phyloP scores from a whole-genome alignment of 1,139 yeast genomes.

The Magnusiomyces ingens region DNA sequence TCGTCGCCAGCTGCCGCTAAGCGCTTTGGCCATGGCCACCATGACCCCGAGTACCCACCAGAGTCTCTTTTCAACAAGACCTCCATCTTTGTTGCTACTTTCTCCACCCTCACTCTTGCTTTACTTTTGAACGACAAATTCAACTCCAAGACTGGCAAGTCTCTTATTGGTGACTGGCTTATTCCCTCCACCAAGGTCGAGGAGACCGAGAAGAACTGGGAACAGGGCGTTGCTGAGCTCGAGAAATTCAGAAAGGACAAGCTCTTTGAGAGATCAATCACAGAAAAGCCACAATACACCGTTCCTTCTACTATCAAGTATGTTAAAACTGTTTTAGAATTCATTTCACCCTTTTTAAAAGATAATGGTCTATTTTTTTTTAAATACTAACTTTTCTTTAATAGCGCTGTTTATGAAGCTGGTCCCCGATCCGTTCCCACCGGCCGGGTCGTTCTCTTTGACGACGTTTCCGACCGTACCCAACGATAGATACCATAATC shows the following conservation, averaged over 20 bases:
- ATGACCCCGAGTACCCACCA: constrained; percentile 13
- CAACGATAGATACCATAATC: constrained; percentile 5
- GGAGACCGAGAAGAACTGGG: constrained; percentile 7
- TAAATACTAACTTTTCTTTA: background rate
- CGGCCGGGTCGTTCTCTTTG: constrained; percentile 24
- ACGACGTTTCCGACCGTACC: constrained; percentile 17
- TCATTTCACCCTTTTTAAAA: background rate
- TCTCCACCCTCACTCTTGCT: constrained; percentile 23
- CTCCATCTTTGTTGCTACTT: constrained; percentile 20
- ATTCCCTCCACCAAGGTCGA: constrained; percentile 20
- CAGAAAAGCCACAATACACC: constrained; percentile 8
- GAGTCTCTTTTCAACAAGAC: constrained; percentile 16
- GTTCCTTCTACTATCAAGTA: constrained; percentile 14
- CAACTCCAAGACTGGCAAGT: constrained; percentile 22
- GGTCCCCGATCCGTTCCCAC: constrained; percentile 23
- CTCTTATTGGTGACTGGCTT: constrained; percentile 26
- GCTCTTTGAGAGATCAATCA: constrained; percentile 10
- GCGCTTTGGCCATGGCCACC: constrained; percentile 5
- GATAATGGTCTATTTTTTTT: background rate
- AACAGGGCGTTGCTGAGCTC: constrained; percentile 21
- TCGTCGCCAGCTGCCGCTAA: background rate
- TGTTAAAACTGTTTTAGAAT: background rate
- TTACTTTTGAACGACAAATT: constrained; percentile 25
- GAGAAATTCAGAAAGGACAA: constrained; percentile 8
- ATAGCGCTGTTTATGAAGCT: constrained; percentile 25